A percentile compares a stretch with the other conserved stretches of the same genome.
phyloP scores from a whole-genome alignment of 73 alveolate species.

The Paraurostyla sp. region DNA sequence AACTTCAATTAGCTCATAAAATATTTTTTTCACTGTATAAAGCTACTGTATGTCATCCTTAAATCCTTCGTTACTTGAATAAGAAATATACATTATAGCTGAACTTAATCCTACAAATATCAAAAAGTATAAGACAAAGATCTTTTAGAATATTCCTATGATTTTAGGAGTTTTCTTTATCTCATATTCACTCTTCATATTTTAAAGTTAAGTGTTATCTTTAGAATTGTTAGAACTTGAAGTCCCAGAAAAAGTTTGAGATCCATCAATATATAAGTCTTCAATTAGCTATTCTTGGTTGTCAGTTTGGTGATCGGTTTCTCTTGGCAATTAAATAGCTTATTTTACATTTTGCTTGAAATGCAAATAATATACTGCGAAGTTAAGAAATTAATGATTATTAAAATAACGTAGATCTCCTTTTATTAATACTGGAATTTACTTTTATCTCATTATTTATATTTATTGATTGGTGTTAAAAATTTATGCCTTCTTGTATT shows the following conservation, averaged over 20 bases:
- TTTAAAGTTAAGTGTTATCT: neutral
- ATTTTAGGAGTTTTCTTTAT: slow-evolving; percentile 34
- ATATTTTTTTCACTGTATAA: neutral
- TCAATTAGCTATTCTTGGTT: neutral
- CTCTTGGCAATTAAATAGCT: too few species aligned
- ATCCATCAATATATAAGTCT: neutral
- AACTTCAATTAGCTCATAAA: slow-evolving; percentile 23
- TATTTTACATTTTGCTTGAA: neutral
- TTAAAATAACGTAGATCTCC: too few species aligned
- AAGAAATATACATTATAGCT: neutral
- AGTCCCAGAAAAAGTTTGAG: neutral
- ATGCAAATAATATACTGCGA: slow-evolving; percentile 2
- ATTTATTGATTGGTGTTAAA: too few species aligned
- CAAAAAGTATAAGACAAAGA: neutral
- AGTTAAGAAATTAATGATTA: too few species aligned
- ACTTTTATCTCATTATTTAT: too few species aligned
- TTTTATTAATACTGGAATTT: too few species aligned
- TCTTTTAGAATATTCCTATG: slow-evolving; percentile 2
- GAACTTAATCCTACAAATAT: neutral
- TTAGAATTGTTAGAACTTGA: slow-evolving; percentile 20
- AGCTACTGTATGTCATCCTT: neutral
- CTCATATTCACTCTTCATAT: slow-evolving; percentile 32
- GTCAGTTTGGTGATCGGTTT: neutral
- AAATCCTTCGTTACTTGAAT: neutral
- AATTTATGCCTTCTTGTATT: too few species aligned